Conservation (phyloP, 2,329 filamentous ascomycete genomes). For the Pseudogymnoascus sp. region DNA sequence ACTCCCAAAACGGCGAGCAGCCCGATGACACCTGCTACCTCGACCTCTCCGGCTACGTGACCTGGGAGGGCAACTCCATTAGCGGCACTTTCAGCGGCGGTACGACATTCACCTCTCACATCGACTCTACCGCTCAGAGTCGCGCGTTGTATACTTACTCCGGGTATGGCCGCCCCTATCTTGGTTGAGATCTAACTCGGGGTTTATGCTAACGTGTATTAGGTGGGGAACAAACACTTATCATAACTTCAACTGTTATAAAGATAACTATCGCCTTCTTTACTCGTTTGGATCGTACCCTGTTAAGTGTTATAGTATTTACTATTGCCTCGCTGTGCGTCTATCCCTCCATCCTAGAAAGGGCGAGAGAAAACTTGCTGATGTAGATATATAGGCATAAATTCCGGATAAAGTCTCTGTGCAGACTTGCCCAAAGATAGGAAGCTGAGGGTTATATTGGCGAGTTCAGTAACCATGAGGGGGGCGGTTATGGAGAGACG, state of each 20-base stretch:
- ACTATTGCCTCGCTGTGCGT: neutral
- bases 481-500: neutral
- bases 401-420: neutral
- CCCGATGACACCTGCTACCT: neutral
- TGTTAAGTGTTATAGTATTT: neutral
- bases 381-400: neutral
- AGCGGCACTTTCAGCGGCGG: neutral
- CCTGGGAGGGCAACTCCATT: neutral
- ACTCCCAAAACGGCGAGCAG: neutral
- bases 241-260: neutral
- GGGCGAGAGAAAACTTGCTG: neutral
- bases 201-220: neutral
- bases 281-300: neutral
- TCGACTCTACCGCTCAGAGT: neutral
- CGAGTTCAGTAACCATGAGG: neutral
- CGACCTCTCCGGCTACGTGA: neutral
- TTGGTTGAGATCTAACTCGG: neutral
- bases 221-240: neutral
- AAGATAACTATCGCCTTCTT: neutral
- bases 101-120: neutral
- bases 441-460: neutral
- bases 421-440: neutral
- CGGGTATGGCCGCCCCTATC: neutral
- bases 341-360: neutral
- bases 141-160: neutral